Evolutionary conservation across 2,329 filamentous ascomycete species (phyloP), one percentile per base, ranked within the genome.

Genomic region (Cladosporium sp.): DNA sequence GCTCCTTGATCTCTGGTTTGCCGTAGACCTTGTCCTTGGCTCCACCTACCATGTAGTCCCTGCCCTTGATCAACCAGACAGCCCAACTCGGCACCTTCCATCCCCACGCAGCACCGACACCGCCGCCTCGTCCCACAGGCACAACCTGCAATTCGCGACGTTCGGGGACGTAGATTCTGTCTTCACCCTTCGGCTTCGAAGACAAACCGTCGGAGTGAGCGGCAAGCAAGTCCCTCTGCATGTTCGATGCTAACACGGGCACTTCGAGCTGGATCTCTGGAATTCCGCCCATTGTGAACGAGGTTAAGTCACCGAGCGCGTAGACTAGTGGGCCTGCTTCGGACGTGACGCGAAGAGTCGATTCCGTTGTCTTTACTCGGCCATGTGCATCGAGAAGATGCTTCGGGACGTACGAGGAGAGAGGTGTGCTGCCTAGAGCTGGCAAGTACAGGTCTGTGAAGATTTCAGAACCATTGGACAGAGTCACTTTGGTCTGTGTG

Each of bases 401-500:
- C 7, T 70, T 44, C 0, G 84, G 83, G 0, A 87, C 75, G 71
- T 80, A 87, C 14, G 73, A 75, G 24, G 79, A 82, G 73, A 84
- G 86, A 1, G 84, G 84, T 5, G 75, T 70, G 11, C 80, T 80
- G 36, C 84, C 85, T 6, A 79, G 80, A 0, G 83, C 83, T 4
- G 80, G 78, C 64, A 86, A 80, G 70, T 83, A 86, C 34, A 85
- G 60, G 69, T 86, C 84, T 4, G 81, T 79, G 2, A 77, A 77
- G 26, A 83, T 68, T 5, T 73, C 77, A 36, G 80, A 75, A 34
- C 83, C 83, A 65, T 83, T 80, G 64, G 74, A 64, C 26, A 64
- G 61, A 52, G 61, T 57, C 4, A 64, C 10, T 57, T 55, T 57
- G 36, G 61, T 64, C 34, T 44, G 21, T 2, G 7, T 14, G 21